Base-by-base conservation (phyloP, 805 yeast genomes). In the Debaryomyces prosopidis region DNA sequence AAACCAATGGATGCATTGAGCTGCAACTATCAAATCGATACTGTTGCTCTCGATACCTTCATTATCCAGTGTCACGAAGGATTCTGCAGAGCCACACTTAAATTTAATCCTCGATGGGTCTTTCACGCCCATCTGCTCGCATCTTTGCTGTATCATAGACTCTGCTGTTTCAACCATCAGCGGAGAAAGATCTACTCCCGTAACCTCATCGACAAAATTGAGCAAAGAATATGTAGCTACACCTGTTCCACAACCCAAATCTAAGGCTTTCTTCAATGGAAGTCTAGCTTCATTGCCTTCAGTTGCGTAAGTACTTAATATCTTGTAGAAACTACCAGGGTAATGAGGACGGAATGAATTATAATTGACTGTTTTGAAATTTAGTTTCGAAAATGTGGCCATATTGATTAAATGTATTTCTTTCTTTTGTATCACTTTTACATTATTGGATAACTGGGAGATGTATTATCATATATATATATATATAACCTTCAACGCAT, bases 161-260 rank as follows among this genome's bases (percentile, higher is more conserved):
- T 60, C 62, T 30, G 82, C 80, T 11, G 74, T 63, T 14, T 63
- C 57, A 11, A 79, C 57, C 85, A 80, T 80, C 32, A 57, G 62
- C 3, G 66, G 53, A 0, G 82, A 77, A 33, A 74, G 54, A 53
- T 80, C 85, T 3, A 77, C 56, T 0, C 81, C 81, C 12, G 65
- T 54, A 5, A 76, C 75, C 15, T 62, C 57, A 0, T 70, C 53
- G 27, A 75, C 60, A 15, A 71, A 43, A 33, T 65, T 59, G 19
- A 75, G 60, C 40, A 79, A 54, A 2, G 80, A 80, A 40, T 69
- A 62, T 1, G 77, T 67, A 0, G 79, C 80, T 19, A 73, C 75
- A 0, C 83, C 84, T 0, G 82, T 76, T 0, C 83, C 84, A 51
- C 81, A 76, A 0, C 84, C 84, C 36, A 77, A 53, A 55, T 64